These are phyloP conservation scores for Ustilago curta DNA, from an alignment of 1,284 basidiomycete genomes.

Conservation along the genomic window DNA sequence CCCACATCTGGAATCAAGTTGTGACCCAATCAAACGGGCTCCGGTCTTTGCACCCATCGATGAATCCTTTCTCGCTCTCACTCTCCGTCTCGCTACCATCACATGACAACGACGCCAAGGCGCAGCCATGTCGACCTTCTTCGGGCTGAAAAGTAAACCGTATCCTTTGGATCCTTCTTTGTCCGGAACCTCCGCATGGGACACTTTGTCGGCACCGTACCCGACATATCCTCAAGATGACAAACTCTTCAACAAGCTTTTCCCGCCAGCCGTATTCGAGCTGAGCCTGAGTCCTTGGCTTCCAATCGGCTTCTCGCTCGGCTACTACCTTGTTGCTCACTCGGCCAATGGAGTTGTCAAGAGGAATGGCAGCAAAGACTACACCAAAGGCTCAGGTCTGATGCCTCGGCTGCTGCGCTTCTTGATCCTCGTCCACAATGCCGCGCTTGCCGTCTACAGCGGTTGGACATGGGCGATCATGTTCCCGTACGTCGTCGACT, in stretches of 20 bases:
- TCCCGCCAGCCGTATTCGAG: constrained; percentile 19
- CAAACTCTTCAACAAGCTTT: constrained; percentile 21
- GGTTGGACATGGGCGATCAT: constrained; percentile 55
- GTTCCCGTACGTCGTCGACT: constrained; percentile 50
- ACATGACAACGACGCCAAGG: neutral
- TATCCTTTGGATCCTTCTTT: constrained; percentile 45
- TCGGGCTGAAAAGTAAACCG: constrained; percentile 37
- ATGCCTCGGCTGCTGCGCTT: constrained; percentile 30
- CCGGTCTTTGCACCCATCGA: neutral
- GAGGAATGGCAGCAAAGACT: constrained; percentile 40
- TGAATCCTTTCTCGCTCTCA: neutral
- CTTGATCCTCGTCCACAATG: constrained; percentile 59
- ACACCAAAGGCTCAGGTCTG: constrained; percentile 34
- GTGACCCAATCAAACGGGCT: neutral
- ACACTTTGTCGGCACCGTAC: constrained; percentile 28
- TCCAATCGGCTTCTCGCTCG: constrained; percentile 52
- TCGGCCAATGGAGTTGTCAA: constrained; percentile 43
- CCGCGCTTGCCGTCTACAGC: constrained; percentile 54
- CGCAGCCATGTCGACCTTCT: constrained; percentile 34
- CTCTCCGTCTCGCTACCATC: constrained; percentile 6
- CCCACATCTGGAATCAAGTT: constrained; percentile 9
- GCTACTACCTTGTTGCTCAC: constrained; percentile 58
- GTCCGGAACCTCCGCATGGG: constrained; percentile 11
- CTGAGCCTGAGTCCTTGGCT: constrained; percentile 39
- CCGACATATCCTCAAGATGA: constrained; percentile 40